Evolutionary conservation across 768 basidiomycete genomes (phyloP), one percentile per base, ranked within the genome.

Genomic region (Leccinellum luteum): DNA sequence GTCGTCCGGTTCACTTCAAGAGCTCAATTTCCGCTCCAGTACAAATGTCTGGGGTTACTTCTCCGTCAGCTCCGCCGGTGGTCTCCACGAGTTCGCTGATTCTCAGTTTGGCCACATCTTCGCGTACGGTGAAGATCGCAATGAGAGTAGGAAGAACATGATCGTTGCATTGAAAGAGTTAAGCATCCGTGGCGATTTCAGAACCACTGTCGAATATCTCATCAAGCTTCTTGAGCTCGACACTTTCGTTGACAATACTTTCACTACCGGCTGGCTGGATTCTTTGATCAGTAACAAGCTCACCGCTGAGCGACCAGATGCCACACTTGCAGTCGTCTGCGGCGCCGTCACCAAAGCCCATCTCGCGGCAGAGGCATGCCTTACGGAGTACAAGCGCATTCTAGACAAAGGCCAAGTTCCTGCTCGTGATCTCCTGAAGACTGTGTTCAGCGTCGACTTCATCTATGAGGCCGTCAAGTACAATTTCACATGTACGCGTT

Each of bases 11-110:
- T 89, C 91, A 38, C 79, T 99, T 15, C 97, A 98, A 73, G 97
- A 98, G 70, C 91, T 99, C 64, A 99, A 98, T 75, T 99, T 99
- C 87, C 89, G 97, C 57, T 98, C 95, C 27, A 97, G 91, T 74
- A 98, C 94, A 47, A 99, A 99, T 61, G 97, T 99, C 47, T 99
- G 97, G 97, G 97, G 97, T 60, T 99, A 99, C 78, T 99, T 99
- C 81, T 98, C 97, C 15, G 97, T 99, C 66, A 86, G 85, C 45
- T 89, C 89, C 14, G 89, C 95, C 10, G 97, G 97, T 71, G 97
- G 96, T 73, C 84, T 99, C 54, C 97, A 99, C 75, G 95, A 99
- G 74, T 98, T 94, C 66, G 97, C 97, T 43, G 97, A 99, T 74
- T 98, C 96, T 9, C 97, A 99, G 66, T 98, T 99, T 68, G 97